Evolutionary conservation across 2,329 filamentous ascomycete species (phyloP), one percentile per base, ranked within the genome.

Genomic region (Penicillium sp.): DNA sequence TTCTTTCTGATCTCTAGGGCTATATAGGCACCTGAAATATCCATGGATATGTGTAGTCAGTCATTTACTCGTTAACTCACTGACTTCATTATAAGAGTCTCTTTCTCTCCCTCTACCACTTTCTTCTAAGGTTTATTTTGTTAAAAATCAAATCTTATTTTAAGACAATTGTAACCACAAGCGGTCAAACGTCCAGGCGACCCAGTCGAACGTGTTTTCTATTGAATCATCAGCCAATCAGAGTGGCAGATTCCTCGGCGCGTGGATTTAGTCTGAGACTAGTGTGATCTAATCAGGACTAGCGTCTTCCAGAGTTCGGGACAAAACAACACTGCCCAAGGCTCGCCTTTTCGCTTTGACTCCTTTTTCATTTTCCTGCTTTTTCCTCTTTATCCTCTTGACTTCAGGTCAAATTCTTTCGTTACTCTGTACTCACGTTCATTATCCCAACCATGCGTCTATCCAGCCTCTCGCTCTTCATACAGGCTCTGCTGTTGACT

Each of bases 401-500:
- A 37, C 34, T 53, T 57, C 33, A 6, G 26, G 45, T 48, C 51
- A 46, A 41, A 40, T 52, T 38, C 42, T 40, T 42, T 49, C 42
- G 43, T 44, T 53, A 41, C 10, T 26, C 37, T 33, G 6, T 22
- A 32, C 38, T 39, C 34, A 38, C 33, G 26, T 42, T 34, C 22
- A 43, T 45, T 41, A 44, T 43, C 17, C 47, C 54, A 57, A 62
- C 48, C 53, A 68, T 68, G 65, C 64, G 64, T 57, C 52, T 63
- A 42, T 53, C 59, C 48, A 54, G 55, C 45, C 58, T 67, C 38
- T 65, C 65, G 43, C 57, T 68, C 39, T 43, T 68, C 50, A 45
- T 62, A 15, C 65, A 67, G 53, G 64, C 64, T 48, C 56, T 68
- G 49, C 63, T 66, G 42, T 57, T 68, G 52, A 58, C 64, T 52